Percentiles rank a stretch among this genome's conserved stretches.
Evolutionary conservation across 148 eudicot species (phyloP).

Genomic region (Vaccinium corymbosum): DNA sequence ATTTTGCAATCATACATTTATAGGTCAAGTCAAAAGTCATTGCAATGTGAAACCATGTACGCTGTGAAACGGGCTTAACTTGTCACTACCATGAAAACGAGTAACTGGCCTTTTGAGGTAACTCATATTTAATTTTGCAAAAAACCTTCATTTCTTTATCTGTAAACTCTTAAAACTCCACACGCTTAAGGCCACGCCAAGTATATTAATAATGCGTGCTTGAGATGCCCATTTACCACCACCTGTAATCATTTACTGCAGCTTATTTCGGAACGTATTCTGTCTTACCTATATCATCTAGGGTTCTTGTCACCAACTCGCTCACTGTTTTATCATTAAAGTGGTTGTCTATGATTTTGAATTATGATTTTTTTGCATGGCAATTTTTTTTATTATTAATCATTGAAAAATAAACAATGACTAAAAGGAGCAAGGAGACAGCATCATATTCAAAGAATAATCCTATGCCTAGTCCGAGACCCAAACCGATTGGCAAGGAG

Average conservation of each 20-base stretch:
- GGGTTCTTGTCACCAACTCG: neutral
- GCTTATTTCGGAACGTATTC: neutral
- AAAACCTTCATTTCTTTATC: neutral
- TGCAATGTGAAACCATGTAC: neutral
- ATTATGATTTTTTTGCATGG: too few species aligned
- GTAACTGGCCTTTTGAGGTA: neutral
- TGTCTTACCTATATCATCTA: neutral
- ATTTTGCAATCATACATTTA: neutral
- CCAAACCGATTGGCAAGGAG: too few species aligned
- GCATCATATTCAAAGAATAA: too few species aligned
- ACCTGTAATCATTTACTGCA: neutral
- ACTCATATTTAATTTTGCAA: neutral
- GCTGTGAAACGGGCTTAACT: neutral
- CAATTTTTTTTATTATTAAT: too few species aligned
- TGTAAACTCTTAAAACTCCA: neutral
- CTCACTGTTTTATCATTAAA: neutral
- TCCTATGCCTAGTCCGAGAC: too few species aligned
- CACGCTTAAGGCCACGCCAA: neutral
- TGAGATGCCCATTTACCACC: neutral
- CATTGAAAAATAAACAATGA: too few species aligned
- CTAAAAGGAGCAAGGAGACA: too few species aligned
- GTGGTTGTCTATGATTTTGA: neutral
- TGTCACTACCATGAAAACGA: neutral
- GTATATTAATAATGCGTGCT: neutral
- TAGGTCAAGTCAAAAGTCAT: neutral